Base-by-base conservation (phyloP, 768 basidiomycete species). In the Collybia mongolica region DNA sequence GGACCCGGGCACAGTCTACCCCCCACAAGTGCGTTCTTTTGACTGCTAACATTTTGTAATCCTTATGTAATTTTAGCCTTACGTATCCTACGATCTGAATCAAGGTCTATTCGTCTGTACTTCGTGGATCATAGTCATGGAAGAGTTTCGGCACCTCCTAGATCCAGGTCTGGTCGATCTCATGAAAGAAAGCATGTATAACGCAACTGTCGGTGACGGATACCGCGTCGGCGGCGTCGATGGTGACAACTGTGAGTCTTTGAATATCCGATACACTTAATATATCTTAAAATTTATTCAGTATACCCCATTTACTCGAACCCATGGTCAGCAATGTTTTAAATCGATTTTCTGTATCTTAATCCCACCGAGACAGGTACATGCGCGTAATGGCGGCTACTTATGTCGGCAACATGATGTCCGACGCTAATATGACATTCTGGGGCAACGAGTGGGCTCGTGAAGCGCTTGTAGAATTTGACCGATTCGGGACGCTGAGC, bases 341-440 rank as follows among this genome's bases (percentile, higher is more conserved):
- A 12, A n/a, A 20, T 8, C 19, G 36, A 23, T 7, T 36, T 6
- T 6, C 28, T 37, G 22, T 12, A 23, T 11, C 7, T 23, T 11
- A 23, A 26, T 28, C 8, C 35, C 18, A 15, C 17, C 15, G 15
- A 4, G 18, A 32, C 20, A 65, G 64, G 65, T 65, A 64, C 46
- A 66, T 67, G 65, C 59, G 63, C 15, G 54, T 67, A 17, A 66
- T 67, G 66, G 53, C 65, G 2, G 60, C 65, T 17, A 66, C 66
- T 1, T 67, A 67, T 26, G 65, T 65, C 11, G 66, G 66, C 1
- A 55, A 63, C 22, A 62, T 67, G 63, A 55, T 62, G 56, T 43
- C 47, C 6, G 65, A 67, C 46, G 24, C 43, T 5, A 67, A 68
- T 45, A 65, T 68, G 64, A 60, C 62, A 1, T 57, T 51, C 53